Percentiles rank a stretch among this genome's conserved stretches.
Conservation (phyloP, 371 early-diverging fungal genomes). For the Mortierella sp. region DNA sequence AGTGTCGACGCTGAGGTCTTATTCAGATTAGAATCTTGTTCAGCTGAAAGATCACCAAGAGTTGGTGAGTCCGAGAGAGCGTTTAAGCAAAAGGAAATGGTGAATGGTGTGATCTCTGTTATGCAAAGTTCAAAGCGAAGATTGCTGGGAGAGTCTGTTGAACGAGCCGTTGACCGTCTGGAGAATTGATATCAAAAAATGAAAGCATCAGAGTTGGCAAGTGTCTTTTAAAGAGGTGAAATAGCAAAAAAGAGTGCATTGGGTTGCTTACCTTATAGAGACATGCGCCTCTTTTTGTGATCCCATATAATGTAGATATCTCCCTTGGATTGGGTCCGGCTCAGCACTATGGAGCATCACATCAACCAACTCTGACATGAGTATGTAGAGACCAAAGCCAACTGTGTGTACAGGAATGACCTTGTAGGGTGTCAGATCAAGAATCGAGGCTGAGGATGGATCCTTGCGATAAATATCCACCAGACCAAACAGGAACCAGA, state of each 20-base stretch:
- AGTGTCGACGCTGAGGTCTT: constrained; percentile 11
- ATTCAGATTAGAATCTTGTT: constrained; percentile 9
- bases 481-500: constrained; percentile 56
- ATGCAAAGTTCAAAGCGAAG: constrained; percentile 57
- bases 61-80: constrained; percentile 38
- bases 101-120: constrained; percentile 56
- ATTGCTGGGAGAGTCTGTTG: constrained; percentile 29
- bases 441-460: constrained; percentile 40
- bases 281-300: constrained; percentile 39
- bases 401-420: constrained; percentile 57
- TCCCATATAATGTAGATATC: constrained; percentile 48
- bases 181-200: background rate
- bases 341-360: constrained; percentile 59
- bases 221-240: background rate
- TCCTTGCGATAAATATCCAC: constrained; percentile 55
- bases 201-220: background rate
- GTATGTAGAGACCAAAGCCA: constrained; percentile 56
- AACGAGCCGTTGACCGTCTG: constrained; percentile 16
- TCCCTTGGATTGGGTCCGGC: constrained; percentile 49
- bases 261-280: constrained; percentile 30
- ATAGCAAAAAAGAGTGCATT: background rate
- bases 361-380: constrained; percentile 57
- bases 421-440: constrained; percentile 52
- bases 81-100: constrained; percentile 54
- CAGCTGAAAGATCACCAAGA: background rate